Evolutionary conservation across 1,139 yeast genomes (phyloP).

Genomic region (Protomyces inouyei): DNA sequence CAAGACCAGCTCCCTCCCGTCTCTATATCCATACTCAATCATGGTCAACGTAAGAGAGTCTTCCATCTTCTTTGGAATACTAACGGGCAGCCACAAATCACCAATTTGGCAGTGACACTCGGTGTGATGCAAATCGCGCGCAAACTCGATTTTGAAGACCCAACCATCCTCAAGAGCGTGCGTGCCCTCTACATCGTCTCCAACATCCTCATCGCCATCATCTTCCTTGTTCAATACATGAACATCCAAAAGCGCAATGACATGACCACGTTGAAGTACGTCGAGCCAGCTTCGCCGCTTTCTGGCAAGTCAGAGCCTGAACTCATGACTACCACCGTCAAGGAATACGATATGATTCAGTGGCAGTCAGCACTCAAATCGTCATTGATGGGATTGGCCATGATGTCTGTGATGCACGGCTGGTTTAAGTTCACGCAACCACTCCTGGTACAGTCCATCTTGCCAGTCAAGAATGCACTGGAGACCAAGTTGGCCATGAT

Average conservation of each 20-base stretch:
- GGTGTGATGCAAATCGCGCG: slow-evolving; percentile 96
- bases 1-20: too few relatives aligned
- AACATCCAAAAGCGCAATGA: slow-evolving; percentile 38
- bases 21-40: background rate
- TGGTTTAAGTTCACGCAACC: slow-evolving; percentile 99
- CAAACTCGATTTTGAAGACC: slow-evolving; percentile 84
- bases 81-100: slow-evolving; percentile 3
- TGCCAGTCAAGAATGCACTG: slow-evolving; percentile 83
- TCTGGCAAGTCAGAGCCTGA: slow-evolving; percentile 66
- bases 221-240: slow-evolving; percentile 45
- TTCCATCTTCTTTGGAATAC: too few relatives aligned
- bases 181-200: slow-evolving; percentile 68
- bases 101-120: slow-evolving; percentile 81
- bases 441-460: slow-evolving; percentile 85
- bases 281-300: slow-evolving; percentile 78
- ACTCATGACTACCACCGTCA: slow-evolving; percentile 80
- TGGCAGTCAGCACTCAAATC: slow-evolving; percentile 39
- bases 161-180: slow-evolving; percentile 65
- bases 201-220: slow-evolving; percentile 58
- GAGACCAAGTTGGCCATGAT: slow-evolving; percentile 91
- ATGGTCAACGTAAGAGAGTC: background rate
- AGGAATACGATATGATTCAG: slow-evolving; percentile 64
- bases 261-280: slow-evolving; percentile 84
- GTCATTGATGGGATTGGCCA: slow-evolving; percentile 82
- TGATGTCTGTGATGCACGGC: slow-evolving; percentile 98